A percentile compares a stretch with the other conserved stretches of the same genome.
Conservation (phyloP, 306 rosid species). For the Acmispon strigosus region DNA sequence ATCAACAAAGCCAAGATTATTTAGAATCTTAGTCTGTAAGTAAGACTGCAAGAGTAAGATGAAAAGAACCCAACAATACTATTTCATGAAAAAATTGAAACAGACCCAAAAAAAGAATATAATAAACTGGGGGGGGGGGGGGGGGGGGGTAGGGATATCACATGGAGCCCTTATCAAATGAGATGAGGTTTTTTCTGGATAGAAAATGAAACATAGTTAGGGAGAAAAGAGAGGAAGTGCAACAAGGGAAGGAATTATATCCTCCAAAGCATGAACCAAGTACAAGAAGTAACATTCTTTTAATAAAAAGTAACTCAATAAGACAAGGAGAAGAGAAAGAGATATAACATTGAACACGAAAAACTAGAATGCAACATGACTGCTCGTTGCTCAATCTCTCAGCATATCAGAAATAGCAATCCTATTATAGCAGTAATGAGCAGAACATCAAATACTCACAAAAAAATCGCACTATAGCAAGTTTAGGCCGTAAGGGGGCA, state of each 20-base stretch:
- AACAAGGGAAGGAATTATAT: not conserved
- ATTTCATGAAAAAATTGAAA: constrained; percentile 1
- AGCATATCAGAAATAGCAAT: not conserved
- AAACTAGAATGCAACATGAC: not conserved
- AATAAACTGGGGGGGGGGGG: not conserved
- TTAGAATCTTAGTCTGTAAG: too few species aligned
- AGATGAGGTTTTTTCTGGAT: not conserved
- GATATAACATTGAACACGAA: not conserved
- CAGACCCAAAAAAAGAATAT: not conserved
- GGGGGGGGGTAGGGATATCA: not conserved
- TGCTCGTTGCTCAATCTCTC: not conserved
- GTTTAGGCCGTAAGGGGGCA: not conserved
- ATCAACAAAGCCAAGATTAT: constrained; percentile 7
- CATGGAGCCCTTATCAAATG: not conserved
- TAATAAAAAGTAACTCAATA: not conserved
- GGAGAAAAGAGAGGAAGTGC: not conserved
- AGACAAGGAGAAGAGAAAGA: not conserved
- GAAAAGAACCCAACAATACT: constrained; percentile 5
- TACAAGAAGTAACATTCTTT: not conserved
- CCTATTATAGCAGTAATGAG: not conserved
- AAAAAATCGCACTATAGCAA: not conserved
- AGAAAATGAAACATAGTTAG: not conserved
- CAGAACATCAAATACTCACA: not conserved
- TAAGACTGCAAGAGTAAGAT: not conserved
- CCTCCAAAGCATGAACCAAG: not conserved